Evolutionary conservation across 2,329 filamentous ascomycete species (phyloP).

Genomic region (Fusarium multiceps): DNA sequence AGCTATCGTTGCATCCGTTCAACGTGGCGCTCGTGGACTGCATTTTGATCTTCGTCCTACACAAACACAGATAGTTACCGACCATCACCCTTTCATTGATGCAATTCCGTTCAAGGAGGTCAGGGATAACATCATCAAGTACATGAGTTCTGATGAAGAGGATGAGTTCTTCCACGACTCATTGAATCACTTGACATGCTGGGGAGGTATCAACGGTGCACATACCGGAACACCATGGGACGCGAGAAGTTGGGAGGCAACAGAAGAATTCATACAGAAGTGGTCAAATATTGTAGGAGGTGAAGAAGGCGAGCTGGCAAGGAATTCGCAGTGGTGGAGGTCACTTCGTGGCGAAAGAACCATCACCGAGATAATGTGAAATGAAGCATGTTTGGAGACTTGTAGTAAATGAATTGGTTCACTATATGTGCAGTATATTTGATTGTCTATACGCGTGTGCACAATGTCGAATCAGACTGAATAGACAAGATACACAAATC

Average conservation of each 20-base stretch:
- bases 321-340: conserved; percentile 47
- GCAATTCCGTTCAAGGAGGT: conserved; percentile 44
- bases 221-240: conserved; percentile 48
- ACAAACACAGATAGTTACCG: conserved; percentile 37
- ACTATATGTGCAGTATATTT: conserved; percentile 20
- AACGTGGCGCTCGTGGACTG: conserved; percentile 36
- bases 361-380: conserved; percentile 34
- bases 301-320: conserved; percentile 46
- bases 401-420: conserved; percentile 6
- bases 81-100: conserved; percentile 47
- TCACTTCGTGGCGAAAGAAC: conserved; percentile 43
- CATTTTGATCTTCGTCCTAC: conserved; percentile 46
- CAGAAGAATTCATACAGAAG: conserved; percentile 45
- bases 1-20: conserved; percentile 34
- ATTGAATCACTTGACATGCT: conserved; percentile 47
- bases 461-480: conserved; percentile 11
- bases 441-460: conserved; percentile 35
- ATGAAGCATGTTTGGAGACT: neutral
- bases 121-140: conserved; percentile 44
- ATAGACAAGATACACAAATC: conserved; percentile 15
- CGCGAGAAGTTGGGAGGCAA: conserved; percentile 47
- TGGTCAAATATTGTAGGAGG: conserved; percentile 47
- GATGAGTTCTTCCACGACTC: conserved; percentile 48
- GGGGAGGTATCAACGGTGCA: conserved; percentile 43
- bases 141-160: conserved; percentile 40